Percentiles rank a stretch among this genome's conserved stretches.
Conservation (phyloP, 768 basidiomycete species). For the Dacryopinax spathularia region DNA sequence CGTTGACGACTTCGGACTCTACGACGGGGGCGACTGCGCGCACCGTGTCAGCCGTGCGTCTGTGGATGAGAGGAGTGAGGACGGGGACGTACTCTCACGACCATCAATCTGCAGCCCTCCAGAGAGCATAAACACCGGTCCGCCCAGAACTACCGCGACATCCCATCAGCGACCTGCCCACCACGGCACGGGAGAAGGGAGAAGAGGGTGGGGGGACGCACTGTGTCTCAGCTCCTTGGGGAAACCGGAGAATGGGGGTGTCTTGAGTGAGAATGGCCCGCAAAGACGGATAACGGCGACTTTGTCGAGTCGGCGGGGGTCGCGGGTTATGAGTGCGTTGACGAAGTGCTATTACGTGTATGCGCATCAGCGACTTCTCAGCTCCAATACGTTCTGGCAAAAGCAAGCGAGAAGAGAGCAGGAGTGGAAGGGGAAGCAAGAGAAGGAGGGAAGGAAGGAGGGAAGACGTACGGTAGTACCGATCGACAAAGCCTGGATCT, state of each 20-base stretch:
- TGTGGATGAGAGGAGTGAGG: neutral
- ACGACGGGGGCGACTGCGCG: neutral
- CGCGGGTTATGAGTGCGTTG: slow-evolving; percentile 46
- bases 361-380: too few relatives aligned
- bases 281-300: slow-evolving; percentile 54
- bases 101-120: neutral
- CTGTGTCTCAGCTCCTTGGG: slow-evolving; percentile 23
- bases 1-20: neutral
- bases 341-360: slow-evolving; percentile 39
- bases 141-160: neutral
- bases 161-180: too few relatives aligned
- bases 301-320: slow-evolving; percentile 36
- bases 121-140: neutral
- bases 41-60: neutral
- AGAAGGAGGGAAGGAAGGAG: neutral
- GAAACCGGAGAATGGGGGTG: slow-evolving; percentile 43
- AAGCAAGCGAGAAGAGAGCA: too few relatives aligned
- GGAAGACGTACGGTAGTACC: slow-evolving; percentile 34
- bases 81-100: neutral
- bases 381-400: too few relatives aligned
- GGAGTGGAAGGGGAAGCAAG: too few relatives aligned
- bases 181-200: neutral
- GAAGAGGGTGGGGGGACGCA: neutral
- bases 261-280: slow-evolving; percentile 39
- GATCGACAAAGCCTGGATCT: slow-evolving; percentile 40